phyloP scores from a whole-genome alignment of 768 basidiomycete genomes.

The Suillus bovinus region DNA sequence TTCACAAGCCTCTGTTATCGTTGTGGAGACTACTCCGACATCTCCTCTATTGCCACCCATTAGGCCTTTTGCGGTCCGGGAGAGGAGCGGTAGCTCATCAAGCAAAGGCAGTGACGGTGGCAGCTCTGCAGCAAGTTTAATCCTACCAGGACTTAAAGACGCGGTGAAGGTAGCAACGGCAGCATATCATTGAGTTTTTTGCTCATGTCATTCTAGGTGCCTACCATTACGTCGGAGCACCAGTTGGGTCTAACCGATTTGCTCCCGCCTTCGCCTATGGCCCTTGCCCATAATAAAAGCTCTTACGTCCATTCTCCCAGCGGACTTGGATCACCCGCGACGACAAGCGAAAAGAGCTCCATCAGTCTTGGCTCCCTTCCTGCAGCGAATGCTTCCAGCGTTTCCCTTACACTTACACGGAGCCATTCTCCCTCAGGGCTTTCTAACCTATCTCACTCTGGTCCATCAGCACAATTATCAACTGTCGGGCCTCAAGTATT shows the following conservation, averaged over 20 bases:
- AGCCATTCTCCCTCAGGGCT: slow-evolving; percentile 29
- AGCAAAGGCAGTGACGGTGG: slow-evolving; percentile 39
- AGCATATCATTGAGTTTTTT: not conserved
- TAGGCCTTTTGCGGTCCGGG: slow-evolving; percentile 47
- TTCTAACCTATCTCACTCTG: slow-evolving; percentile 34
- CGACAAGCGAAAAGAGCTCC: slow-evolving; percentile 23
- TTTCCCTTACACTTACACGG: slow-evolving; percentile 41
- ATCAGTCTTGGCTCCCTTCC: slow-evolving; percentile 22
- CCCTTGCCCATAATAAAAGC: slow-evolving; percentile 38
- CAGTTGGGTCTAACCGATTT: slow-evolving; percentile 68
- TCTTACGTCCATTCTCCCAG: slow-evolving; percentile 40
- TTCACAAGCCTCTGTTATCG: slow-evolving; percentile 50
- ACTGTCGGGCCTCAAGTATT: slow-evolving; percentile 48
- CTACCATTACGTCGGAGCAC: slow-evolving; percentile 67
- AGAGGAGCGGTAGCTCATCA: slow-evolving; percentile 50
- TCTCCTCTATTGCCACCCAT: slow-evolving; percentile 44
- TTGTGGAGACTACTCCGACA: slow-evolving; percentile 49
- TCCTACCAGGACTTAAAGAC: slow-evolving; percentile 66
- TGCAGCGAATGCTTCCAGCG: slow-evolving; percentile 39
- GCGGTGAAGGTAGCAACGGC: slow-evolving; percentile 59
- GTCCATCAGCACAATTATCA: slow-evolving; percentile 29
- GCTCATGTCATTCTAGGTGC: slow-evolving; percentile 44
- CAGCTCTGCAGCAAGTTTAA: slow-evolving; percentile 29
- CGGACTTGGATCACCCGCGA: slow-evolving; percentile 33
- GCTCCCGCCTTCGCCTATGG: slow-evolving; percentile 72